phyloP scores from a whole-genome alignment of 179 eudicot species.

The Gypsophila paniculata region DNA sequence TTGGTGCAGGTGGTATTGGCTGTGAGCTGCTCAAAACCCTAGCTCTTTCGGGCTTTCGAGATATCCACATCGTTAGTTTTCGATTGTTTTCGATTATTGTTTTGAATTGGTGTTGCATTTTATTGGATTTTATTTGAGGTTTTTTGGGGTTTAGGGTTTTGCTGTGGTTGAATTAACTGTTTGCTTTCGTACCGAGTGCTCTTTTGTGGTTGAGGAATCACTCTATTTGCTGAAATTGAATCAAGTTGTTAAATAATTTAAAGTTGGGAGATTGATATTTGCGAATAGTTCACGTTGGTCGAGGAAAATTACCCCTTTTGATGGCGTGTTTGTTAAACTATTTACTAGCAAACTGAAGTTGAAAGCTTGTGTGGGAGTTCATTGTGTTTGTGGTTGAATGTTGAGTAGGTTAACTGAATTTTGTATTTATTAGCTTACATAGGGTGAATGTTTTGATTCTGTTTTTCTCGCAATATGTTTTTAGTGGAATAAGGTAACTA shows the following conservation, averaged over 20 bases:
- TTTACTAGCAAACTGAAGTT: neutral
- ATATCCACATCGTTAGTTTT: conserved; percentile 74
- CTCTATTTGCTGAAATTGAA: neutral
- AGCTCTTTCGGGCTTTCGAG: conserved; percentile 85
- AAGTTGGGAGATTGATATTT: neutral
- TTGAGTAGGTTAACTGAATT: neutral
- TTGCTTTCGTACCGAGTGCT: neutral
- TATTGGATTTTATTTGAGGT: neutral
- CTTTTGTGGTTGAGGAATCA: neutral
- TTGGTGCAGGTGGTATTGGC: conserved; percentile 98
- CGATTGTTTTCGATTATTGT: neutral
- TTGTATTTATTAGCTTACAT: neutral
- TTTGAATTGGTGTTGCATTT: neutral
- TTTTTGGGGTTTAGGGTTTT: conserved; percentile 22
- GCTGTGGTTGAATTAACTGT: neutral
- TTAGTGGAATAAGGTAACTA: too few relatives aligned
- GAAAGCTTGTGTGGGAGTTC: neutral
- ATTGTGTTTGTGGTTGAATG: neutral
- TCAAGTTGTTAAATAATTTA: neutral
- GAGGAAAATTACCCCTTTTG: neutral
- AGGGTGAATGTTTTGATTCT: neutral
- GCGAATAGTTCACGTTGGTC: neutral
- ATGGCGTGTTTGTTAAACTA: neutral
- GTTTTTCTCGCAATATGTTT: neutral
- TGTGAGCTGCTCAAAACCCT: conserved; percentile 96